Base-by-base conservation (phyloP, 352 stramenopile genomes). In the Phytophthora pseudosyringae region DNA sequence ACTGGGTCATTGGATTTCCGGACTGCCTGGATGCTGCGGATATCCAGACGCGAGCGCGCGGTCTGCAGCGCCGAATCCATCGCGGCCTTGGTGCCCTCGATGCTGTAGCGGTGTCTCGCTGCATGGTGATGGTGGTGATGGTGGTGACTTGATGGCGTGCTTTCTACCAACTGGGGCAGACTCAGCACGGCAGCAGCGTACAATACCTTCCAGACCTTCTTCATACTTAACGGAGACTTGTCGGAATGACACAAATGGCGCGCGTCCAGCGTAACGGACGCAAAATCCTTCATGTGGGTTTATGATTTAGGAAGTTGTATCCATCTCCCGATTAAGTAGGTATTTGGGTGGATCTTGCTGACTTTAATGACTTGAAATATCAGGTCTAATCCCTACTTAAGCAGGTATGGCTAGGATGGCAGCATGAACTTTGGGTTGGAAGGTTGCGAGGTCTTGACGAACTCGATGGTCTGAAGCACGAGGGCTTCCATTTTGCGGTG, bases 401-500 rank as follows among this genome's bases (percentile, higher is more conserved):
- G 4, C 18, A 6, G 40, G 52, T 52, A 40, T 40, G n/a, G n/a
- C 18, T 48, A 57, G 5, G 25, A 51, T 8, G 59, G 36, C 15
- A 73, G 28, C 52, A 73, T 54, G 33, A 70, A 38, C 31, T 54
- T 69, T 41, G 81, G 78, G 49, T 87, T 84, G 16, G 69, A 76
- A 5, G 79, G 77, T 33, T 70, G 73, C 21, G 63, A 60, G 9
- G 35, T 66, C 63, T 85, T 86, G 46, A 88, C 64, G 21, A 86
- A 65, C 48, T 90, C 81, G 8, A 83, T 68, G 4, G 78, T 86
- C 73, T 90, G 63, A 25, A 78, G 78, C 45, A 90, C 75, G 44
- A 90, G 62, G 28, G 52, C 40, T 65, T 90, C 81, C 78, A 90
- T 88, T 56, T 85, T 84, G 36, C 75, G 72, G 32, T 76, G 73